Percentiles rank a stretch among this genome's conserved stretches.
Evolutionary conservation across 2,329 filamentous ascomycete genomes (phyloP).

Genomic region (Aureobasidium lini): DNA sequence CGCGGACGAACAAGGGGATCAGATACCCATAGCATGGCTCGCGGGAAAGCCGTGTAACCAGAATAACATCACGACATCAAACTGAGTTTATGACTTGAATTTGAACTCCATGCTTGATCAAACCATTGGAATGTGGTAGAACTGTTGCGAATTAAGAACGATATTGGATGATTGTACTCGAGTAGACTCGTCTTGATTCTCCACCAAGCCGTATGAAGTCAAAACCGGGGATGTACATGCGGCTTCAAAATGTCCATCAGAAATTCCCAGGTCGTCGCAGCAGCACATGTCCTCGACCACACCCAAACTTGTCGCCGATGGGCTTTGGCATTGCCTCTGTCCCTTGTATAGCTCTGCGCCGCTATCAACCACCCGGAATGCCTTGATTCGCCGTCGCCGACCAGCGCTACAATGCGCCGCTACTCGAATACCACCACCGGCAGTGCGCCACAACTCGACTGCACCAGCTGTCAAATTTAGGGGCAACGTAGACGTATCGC

Average conservation of each 20-base stretch:
- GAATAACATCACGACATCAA: conserved; percentile 6
- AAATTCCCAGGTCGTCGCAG: neutral
- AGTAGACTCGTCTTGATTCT: neutral
- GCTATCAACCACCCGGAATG: neutral
- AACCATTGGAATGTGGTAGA: too few relatives aligned
- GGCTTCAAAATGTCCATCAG: neutral
- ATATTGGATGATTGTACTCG: too few relatives aligned
- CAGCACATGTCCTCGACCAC: conserved; percentile 26
- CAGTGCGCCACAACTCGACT: conserved; percentile 18
- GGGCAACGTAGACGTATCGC: neutral
- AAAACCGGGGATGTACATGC: neutral
- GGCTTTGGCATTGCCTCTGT: conserved; percentile 58
- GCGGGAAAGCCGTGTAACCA: neutral
- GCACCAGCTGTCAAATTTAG: neutral
- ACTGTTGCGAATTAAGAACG: too few relatives aligned
- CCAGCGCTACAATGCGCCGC: conserved; percentile 15
- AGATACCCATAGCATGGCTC: conserved; percentile 1
- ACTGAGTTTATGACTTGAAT: neutral
- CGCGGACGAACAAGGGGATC: neutral
- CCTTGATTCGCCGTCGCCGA: conserved; percentile 11
- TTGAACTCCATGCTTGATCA: neutral
- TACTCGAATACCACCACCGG: neutral
- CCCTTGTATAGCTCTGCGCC: conserved; percentile 37
- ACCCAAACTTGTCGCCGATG: conserved; percentile 41
- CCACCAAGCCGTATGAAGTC: neutral